These are phyloP conservation scores for Linum trigynum DNA, from an alignment of 345 rosid species.

Conservation along the genomic window DNA sequence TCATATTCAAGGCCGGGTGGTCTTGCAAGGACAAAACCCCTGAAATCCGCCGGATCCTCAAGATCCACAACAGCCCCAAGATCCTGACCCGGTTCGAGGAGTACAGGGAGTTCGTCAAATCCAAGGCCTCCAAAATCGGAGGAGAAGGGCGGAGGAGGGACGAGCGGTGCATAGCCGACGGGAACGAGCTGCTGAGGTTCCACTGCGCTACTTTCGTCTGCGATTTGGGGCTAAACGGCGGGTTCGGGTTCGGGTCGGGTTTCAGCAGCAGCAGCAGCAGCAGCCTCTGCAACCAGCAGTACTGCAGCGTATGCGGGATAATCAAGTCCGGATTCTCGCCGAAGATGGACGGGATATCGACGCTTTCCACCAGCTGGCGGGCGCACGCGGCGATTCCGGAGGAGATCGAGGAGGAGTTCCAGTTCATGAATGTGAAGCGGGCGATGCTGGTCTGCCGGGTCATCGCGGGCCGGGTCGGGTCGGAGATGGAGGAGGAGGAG, in stretches of 20 bases:
- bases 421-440: conserved; percentile 87
- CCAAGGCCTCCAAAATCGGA: conserved; percentile 48
- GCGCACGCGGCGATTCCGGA: conserved; percentile 85
- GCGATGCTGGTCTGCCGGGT: conserved; percentile 89
- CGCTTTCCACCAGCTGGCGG: conserved; percentile 63
- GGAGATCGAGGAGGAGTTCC: conserved; percentile 73
- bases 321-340: conserved; percentile 75
- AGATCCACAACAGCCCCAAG: conserved; percentile 76
- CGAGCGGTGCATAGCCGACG: conserved; percentile 93
- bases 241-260: neutral
- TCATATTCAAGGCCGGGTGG: conserved; percentile 90
- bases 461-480: conserved; percentile 72
- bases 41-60: conserved; percentile 50
- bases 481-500: conserved; percentile 29
- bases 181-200: conserved; percentile 87
- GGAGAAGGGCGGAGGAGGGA: conserved; percentile 28
- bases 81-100: conserved; percentile 76
- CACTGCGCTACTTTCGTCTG: conserved; percentile 84
- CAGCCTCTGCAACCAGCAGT: conserved; percentile 54
- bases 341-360: conserved; percentile 80
- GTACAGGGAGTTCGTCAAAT: conserved; percentile 73
- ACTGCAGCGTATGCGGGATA: conserved; percentile 79
- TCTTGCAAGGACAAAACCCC: conserved; percentile 34
- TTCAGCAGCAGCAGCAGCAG: conserved; percentile 26
- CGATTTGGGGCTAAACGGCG: conserved; percentile 51